These are phyloP conservation scores for Wilcoxina mikolae DNA, from an alignment of 495 filamentous ascomycete species.

Conservation along the genomic window DNA sequence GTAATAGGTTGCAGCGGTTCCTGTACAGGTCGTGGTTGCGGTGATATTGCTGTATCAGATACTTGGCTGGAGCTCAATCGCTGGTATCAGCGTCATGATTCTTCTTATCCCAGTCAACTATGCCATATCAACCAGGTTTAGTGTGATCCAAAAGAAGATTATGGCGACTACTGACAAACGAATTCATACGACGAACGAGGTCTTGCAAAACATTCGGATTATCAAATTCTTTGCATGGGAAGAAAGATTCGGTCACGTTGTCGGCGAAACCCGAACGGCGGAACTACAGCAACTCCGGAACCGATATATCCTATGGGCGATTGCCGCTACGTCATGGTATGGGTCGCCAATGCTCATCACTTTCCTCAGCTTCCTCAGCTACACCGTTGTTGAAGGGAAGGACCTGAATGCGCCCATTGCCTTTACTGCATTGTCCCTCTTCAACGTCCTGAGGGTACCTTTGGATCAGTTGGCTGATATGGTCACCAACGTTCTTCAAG, in stretches of 20 bases:
- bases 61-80: slow-evolving; percentile 83
- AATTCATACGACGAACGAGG: slow-evolving; percentile 93
- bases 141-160: slow-evolving; percentile 70
- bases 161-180: slow-evolving; percentile 90
- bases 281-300: slow-evolving; percentile 66
- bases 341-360: slow-evolving; percentile 92
- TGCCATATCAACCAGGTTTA: slow-evolving; percentile 68
- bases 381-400: slow-evolving; percentile 82
- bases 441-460: slow-evolving; percentile 85
- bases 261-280: slow-evolving; percentile 68
- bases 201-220: slow-evolving; percentile 92
- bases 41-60: slow-evolving; percentile 68
- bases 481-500: slow-evolving; percentile 96
- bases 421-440: slow-evolving; percentile 91
- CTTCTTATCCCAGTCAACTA: slow-evolving; percentile 81
- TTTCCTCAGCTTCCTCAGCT: slow-evolving; percentile 85
- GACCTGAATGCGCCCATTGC: slow-evolving; percentile 82
- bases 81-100: slow-evolving; percentile 83
- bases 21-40: slow-evolving; percentile 65
- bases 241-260: slow-evolving; percentile 68
- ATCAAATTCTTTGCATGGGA: slow-evolving; percentile 99
- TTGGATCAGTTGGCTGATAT: slow-evolving; percentile 96
- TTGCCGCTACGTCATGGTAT: slow-evolving; percentile 88
- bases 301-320: slow-evolving; percentile 80
- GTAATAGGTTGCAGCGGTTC: slow-evolving; percentile 46